Percentiles rank a stretch among this genome's conserved stretches.
Conservation (phyloP, 148 eudicot species). For the Heliamphora exappendiculata region DNA sequence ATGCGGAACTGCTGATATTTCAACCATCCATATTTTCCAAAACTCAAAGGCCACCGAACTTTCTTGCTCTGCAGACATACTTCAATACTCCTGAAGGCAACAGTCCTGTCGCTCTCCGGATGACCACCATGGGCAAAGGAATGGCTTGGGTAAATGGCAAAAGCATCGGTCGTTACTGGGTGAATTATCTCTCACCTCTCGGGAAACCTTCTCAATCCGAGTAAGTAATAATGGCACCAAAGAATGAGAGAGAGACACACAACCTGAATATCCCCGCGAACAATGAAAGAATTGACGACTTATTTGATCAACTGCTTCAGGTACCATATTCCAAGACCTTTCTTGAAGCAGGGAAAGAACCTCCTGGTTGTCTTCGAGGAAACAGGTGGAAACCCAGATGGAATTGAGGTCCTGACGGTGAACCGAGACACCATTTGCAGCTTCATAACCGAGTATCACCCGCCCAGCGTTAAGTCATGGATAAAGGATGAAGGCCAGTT, state of each 20-base stretch:
- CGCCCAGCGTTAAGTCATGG: slow-evolving; percentile 48
- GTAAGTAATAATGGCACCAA: slow-evolving; percentile 36
- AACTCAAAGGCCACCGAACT: neutral
- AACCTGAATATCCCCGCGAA: no score
- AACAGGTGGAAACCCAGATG: slow-evolving; percentile 44
- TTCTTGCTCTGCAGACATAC: slow-evolving; percentile 35
- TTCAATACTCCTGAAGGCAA: slow-evolving; percentile 80
- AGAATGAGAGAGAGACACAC: no score
- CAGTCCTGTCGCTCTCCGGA: slow-evolving; percentile 52
- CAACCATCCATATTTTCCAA: no score
- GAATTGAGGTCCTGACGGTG: slow-evolving; percentile 40
- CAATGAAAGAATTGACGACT: neutral
- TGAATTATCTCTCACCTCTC: slow-evolving; percentile 45
- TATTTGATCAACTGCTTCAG: slow-evolving; percentile 20
- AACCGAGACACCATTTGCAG: slow-evolving; percentile 66
- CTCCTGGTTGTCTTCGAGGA: slow-evolving; percentile 76
- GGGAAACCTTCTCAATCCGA: slow-evolving; percentile 64
- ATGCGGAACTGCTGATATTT: no score
- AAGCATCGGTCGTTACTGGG: slow-evolving; percentile 83
- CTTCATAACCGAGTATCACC: slow-evolving; percentile 37
- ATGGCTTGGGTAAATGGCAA: slow-evolving; percentile 71
- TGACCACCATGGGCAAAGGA: slow-evolving; percentile 71
- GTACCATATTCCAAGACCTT: slow-evolving; percentile 84
- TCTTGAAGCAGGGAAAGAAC: slow-evolving; percentile 59
- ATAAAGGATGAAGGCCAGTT: slow-evolving; percentile 26